phyloP scores from a whole-genome alignment of 257 asterid species.

The Forsythia viridissima region DNA sequence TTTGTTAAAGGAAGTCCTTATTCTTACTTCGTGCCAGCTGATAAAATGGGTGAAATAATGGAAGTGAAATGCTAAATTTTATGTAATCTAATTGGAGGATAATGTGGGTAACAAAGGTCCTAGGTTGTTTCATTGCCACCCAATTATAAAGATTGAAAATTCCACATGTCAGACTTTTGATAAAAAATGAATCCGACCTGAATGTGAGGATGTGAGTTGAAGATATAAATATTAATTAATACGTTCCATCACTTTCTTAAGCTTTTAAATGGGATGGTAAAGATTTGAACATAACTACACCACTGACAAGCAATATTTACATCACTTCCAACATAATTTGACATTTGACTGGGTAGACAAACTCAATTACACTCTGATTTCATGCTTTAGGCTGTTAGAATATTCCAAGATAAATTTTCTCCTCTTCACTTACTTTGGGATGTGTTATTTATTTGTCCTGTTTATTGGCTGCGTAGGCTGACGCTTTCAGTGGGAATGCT shows the following conservation, averaged over 20 bases:
- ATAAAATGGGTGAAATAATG: not conserved
- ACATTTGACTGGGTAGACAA: not conserved
- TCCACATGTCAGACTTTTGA: not conserved
- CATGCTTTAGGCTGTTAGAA: not conserved
- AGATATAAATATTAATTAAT: not conserved
- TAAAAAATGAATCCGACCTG: not conserved
- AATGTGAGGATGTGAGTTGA: not conserved
- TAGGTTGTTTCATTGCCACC: not conserved
- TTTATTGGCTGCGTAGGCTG: not conserved
- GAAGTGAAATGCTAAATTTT: not conserved
- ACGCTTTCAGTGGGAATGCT: not conserved
- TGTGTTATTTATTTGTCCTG: not conserved
- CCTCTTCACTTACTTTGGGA: not conserved
- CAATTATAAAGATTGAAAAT: not conserved
- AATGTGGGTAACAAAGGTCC: not conserved
- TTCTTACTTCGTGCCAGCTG: not conserved
- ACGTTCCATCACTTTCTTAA: not conserved
- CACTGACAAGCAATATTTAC: not conserved
- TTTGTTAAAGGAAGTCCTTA: not conserved
- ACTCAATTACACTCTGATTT: too few species aligned
- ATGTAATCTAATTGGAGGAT: not conserved
- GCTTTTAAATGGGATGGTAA: not conserved
- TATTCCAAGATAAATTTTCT: too few species aligned
- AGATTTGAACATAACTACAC: not conserved
- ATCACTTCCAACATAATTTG: not conserved